Conservation (phyloP, 228 moss, liverwort and hornwort species). For the Sphagnum magellanicum region DNA sequence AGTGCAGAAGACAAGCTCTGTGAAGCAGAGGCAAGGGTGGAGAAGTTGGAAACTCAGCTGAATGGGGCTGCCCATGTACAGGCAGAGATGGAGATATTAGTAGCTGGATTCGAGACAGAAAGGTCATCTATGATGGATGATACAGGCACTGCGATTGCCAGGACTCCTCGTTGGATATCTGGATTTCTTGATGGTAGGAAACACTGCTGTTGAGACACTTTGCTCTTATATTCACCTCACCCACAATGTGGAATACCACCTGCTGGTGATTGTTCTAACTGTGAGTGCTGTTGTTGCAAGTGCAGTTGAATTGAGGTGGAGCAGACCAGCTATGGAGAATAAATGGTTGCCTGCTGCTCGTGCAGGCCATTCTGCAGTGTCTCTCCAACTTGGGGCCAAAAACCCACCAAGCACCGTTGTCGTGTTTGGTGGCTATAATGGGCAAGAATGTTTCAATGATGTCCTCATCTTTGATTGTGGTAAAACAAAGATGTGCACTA, state of each 20-base stretch:
- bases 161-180: constrained; percentile 62
- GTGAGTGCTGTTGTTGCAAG: background rate
- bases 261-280: no score
- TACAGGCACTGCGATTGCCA: constrained; percentile 44
- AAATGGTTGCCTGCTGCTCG: constrained; percentile 61
- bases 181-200: constrained; percentile 81
- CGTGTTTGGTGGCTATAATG: constrained; percentile 83
- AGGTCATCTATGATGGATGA: constrained; percentile 33
- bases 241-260: background rate
- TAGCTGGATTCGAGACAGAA: constrained; percentile 50
- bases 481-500: constrained; percentile 12
- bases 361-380: constrained; percentile 79
- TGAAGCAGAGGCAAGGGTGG: constrained; percentile 41
- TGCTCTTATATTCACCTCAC: background rate
- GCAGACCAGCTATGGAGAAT: constrained; percentile 25
- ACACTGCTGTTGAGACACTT: no score
- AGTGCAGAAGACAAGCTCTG: constrained; percentile 28
- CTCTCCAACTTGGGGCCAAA: constrained; percentile 27
- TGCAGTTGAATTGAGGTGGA: constrained; percentile 80
- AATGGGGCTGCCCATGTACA: constrained; percentile 47
- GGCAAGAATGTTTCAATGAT: constrained; percentile 66
- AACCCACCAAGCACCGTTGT: constrained; percentile 28
- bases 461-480: constrained; percentile 73
- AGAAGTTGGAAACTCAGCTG: constrained; percentile 53
- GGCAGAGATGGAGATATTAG: constrained; percentile 48